Percentiles rank a stretch among this genome's conserved stretches.
These are phyloP conservation scores for Sclerotinia trifoliorum DNA, from an alignment of 2,329 filamentous ascomycete genomes.

Conservation along the genomic window DNA sequence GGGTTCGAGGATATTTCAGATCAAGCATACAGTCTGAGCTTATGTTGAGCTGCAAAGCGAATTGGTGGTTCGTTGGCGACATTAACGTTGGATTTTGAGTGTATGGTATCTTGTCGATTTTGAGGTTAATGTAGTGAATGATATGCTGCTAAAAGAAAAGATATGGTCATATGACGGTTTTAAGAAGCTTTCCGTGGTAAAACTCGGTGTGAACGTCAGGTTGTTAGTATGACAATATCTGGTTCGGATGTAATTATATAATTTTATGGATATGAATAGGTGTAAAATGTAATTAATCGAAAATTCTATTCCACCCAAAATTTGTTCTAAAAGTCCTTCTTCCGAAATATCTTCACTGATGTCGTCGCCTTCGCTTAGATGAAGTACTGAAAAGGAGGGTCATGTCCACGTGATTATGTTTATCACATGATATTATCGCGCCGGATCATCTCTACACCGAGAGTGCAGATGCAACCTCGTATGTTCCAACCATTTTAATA, in stretches of 20 bases:
- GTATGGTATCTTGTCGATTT: neutral
- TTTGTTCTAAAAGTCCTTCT: neutral
- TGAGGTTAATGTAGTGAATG: neutral
- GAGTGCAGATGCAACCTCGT: neutral
- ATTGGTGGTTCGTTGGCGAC: no score
- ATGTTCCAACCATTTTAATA: neutral
- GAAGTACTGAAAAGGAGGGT: neutral
- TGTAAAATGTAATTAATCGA: no score
- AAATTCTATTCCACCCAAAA: neutral
- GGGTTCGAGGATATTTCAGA: no score
- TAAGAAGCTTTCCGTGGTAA: neutral
- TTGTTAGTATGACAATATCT: neutral
- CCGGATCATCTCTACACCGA: slow-evolving; percentile 14
- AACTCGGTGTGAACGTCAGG: neutral
- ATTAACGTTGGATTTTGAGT: neutral
- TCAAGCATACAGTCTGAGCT: neutral
- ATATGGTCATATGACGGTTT: neutral
- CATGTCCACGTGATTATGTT: neutral
- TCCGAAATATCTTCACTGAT: neutral
- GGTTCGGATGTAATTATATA: neutral
- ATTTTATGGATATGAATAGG: neutral
- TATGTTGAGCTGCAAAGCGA: neutral
- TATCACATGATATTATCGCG: neutral
- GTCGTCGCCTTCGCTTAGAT: slow-evolving; percentile 2
- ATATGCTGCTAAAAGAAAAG: neutral